Evolutionary conservation across 768 basidiomycete species (phyloP).

Genomic region (Leccinum variicolor): DNA sequence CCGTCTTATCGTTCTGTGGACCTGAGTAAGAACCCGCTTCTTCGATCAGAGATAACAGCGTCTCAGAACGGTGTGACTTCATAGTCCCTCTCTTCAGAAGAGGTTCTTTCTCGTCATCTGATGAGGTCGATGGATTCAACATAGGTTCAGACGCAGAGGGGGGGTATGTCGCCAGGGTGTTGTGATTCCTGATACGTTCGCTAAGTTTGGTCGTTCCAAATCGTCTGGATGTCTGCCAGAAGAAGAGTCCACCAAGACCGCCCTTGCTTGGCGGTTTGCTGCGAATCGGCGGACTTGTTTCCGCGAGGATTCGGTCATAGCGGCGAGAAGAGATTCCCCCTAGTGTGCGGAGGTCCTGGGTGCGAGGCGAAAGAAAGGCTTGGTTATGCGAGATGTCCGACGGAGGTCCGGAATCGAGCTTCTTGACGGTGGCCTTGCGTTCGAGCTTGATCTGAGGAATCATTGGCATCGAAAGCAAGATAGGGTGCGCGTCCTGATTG

Average conservation of each 20-base stretch:
- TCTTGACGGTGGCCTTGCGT: conserved; percentile 24
- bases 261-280: neutral
- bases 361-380: conserved; percentile 20
- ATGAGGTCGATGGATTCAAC: neutral
- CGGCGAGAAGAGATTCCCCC: conserved; percentile 17
- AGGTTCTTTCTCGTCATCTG: conserved; percentile 6
- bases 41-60: conserved; percentile 12
- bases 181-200: neutral
- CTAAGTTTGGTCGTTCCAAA: neutral
- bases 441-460: conserved; percentile 29
- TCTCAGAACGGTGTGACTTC: conserved; percentile 12
- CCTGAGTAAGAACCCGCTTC: neutral
- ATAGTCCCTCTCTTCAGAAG: conserved; percentile 1
- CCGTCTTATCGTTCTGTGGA: neutral
- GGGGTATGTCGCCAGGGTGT: neutral
- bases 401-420: neutral
- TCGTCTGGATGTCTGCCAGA: neutral
- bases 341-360: conserved; percentile 10
- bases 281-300: neutral
- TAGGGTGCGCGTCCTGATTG: conserved; percentile 19
- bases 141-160: conserved; percentile 14
- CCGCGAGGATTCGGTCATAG: conserved; percentile 6
- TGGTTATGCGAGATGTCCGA: neutral
- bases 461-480: conserved; percentile 26
- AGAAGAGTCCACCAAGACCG: neutral